Conservation (phyloP, 2,329 filamentous ascomycete genomes). For the Aspergillus sp. region DNA sequence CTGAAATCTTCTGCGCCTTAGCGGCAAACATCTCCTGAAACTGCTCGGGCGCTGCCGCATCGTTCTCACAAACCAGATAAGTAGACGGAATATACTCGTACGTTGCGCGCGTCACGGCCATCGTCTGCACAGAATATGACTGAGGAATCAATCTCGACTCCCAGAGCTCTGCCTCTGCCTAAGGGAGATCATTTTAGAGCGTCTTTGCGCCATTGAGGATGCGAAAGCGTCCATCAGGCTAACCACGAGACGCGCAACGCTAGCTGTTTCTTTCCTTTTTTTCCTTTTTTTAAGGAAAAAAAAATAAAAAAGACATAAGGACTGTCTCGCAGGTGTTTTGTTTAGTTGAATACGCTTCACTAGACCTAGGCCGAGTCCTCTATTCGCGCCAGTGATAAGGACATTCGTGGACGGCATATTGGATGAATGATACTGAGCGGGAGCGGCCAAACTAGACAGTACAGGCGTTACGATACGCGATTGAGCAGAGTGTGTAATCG, state of each 20-base stretch:
- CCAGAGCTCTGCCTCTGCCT: constrained; percentile 1
- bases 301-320: not conserved
- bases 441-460: no score
- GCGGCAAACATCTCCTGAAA: constrained; percentile 8
- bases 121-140: constrained; percentile 6
- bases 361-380: constrained; percentile 2
- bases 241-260: no score
- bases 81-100: constrained; percentile 10
- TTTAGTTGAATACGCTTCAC: no score
- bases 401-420: not conserved
- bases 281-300: not conserved
- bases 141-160: constrained; percentile 5
- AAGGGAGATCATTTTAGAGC: constrained; percentile 6
- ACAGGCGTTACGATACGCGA: no score
- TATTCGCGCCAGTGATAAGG: constrained; percentile 9
- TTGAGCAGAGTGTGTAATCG: not conserved
- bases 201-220: constrained; percentile 2
- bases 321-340: not conserved
- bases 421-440: no score
- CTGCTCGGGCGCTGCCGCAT: not conserved
- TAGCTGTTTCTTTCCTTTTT: not conserved
- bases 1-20: not conserved
- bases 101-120: not conserved
- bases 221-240: not conserved
- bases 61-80: constrained; percentile 6